phyloP scores from a whole-genome alignment of 805 yeast genomes.

The Dipodascopsis uninucleata region DNA sequence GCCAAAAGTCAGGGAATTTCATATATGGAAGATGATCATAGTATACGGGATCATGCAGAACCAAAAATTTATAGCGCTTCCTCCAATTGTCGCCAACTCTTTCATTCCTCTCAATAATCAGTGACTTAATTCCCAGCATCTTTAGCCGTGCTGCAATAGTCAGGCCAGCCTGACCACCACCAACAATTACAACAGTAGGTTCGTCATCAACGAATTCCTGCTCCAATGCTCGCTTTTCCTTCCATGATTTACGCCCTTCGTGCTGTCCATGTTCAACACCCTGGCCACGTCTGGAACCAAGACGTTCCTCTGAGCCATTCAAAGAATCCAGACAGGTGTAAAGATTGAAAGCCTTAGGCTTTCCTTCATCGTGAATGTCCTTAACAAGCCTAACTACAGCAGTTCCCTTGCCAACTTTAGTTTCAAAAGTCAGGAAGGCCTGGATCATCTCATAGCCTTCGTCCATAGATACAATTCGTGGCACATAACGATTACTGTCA shows the following conservation, averaged over 20 bases:
- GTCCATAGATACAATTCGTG: constrained; percentile 35
- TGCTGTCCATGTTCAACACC: constrained; percentile 44
- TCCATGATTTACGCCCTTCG: constrained; percentile 40
- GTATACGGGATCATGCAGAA: constrained; percentile 45
- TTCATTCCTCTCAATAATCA: constrained; percentile 40
- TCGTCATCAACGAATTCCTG: constrained; percentile 35
- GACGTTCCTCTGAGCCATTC: constrained; percentile 36
- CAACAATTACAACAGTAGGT: constrained; percentile 43
- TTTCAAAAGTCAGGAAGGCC: constrained; percentile 35
- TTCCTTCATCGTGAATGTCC: constrained; percentile 32
- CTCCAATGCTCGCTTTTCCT: constrained; percentile 35
- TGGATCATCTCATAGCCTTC: constrained; percentile 39
- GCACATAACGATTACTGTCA: constrained; percentile 36
- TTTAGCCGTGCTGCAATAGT: constrained; percentile 44
- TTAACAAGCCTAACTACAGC: constrained; percentile 38
- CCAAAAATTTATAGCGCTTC: constrained; percentile 43
- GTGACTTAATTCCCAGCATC: constrained; percentile 39
- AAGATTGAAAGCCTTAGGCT: constrained; percentile 38
- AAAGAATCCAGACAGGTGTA: constrained; percentile 40
- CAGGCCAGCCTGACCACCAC: constrained; percentile 47
- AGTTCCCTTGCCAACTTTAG: constrained; percentile 38
- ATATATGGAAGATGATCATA: constrained; percentile 44
- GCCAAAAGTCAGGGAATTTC: constrained; percentile 42
- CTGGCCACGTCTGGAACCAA: constrained; percentile 36
- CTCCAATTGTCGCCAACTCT: constrained; percentile 47